Base-by-base conservation (phyloP, 306 rosid species). In the Morella rubra region DNA sequence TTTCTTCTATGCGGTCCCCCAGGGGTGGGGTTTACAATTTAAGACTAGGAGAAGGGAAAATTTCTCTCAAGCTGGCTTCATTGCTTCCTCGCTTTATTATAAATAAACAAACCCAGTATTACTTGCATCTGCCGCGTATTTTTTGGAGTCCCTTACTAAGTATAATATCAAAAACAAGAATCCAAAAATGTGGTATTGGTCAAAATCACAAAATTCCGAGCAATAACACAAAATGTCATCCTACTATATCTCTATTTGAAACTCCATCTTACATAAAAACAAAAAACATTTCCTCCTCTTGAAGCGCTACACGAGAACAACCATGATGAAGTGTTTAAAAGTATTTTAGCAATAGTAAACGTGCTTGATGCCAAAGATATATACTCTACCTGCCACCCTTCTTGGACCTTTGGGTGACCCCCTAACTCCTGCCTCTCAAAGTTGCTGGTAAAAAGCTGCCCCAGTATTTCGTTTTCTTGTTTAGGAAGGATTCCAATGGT, bases 311-410 rank as follows among this genome's bases (percentile, higher is more conserved):
- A 8, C 24, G 10, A 42, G 37, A 42, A n/a, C 71, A 41, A 65
- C 15, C 15, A 42, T 42, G 22, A 66, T 62, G 69, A 62, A 62
- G 19, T 62, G 69, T 18, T 40, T 78, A n/a, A 16, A 16, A 72
- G 14, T 58, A 62, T 64, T 45, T 62, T 52, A 64, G 54, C 74
- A 12, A 75, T 13, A 72, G n/a, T 10, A 15, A 27, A 16, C 41
- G 62, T 2, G 13, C 41, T 62, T 72, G 56, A 22, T 13, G 19
- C 8, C 15, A 24, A 27, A 20, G 44, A 40, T 56, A 14, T 44
- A 40, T 42, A 42, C 55, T 8, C 64, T 82, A 93, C 97, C 97
- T 90, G 89, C 90, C 86, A 83, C 67, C 66, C 84, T 76, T 77
- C 83, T 79, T 87, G 90, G 81, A 71, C 70, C 79, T 74, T 84